A percentile compares a stretch with the other conserved stretches of the same genome.
Conservation (phyloP, 2,329 filamentous ascomycete species). For the Colletotrichum karsti region DNA sequence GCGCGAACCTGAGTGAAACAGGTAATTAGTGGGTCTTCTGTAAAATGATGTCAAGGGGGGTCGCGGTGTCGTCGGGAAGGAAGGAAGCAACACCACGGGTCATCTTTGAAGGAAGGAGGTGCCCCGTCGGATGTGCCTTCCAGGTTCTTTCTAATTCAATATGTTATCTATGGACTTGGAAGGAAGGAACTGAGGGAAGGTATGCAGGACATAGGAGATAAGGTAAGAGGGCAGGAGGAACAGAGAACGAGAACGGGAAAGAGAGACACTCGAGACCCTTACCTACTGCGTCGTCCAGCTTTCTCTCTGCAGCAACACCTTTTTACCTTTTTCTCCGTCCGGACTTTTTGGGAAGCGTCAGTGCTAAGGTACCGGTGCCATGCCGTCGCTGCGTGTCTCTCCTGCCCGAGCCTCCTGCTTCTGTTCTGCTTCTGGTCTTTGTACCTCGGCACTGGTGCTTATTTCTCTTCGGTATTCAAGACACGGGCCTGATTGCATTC, state of each 20-base stretch:
- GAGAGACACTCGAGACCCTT: constrained; percentile 18
- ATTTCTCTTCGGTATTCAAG: no score
- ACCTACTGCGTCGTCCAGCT: constrained; percentile 16
- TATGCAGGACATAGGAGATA: neutral
- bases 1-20: neutral
- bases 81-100: neutral
- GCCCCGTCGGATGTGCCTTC: no score
- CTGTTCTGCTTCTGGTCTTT: neutral
- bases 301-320: no score
- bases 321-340: constrained; percentile 1
- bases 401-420: neutral
- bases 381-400: constrained; percentile 2
- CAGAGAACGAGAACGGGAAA: neutral
- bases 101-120: neutral
- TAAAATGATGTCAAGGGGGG: constrained; percentile 24
- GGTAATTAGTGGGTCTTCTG: constrained; percentile 16
- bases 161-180: no score
- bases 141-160: no score
- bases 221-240: neutral
- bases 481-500: no score
- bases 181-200: neutral
- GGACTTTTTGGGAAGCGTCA: neutral
- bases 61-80: neutral
- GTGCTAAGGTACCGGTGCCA: neutral
- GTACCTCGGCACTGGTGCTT: neutral